Conservation (phyloP, 1,284 basidiomycete species). For the Ustilago crameri region DNA sequence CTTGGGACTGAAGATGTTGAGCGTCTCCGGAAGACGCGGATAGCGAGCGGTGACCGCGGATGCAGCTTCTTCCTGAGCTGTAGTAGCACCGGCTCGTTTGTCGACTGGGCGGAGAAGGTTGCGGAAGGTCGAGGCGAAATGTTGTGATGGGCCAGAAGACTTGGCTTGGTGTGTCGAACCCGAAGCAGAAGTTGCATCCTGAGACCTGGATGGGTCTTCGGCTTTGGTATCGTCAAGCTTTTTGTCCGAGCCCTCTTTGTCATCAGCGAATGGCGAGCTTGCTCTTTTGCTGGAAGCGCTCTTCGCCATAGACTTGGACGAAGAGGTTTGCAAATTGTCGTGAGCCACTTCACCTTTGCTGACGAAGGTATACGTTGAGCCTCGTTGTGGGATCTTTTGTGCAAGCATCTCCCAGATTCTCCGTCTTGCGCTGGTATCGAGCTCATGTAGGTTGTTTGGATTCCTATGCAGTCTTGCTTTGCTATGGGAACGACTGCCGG, state of each 20-base stretch:
- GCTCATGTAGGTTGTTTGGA: slow-evolving; percentile 31
- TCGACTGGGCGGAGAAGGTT: slow-evolving; percentile 45
- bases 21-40: slow-evolving; percentile 32
- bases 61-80: slow-evolving; percentile 23
- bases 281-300: slow-evolving; percentile 11
- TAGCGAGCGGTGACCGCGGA: slow-evolving; percentile 33
- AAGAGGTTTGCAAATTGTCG: slow-evolving; percentile 31
- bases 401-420: slow-evolving; percentile 52
- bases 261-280: slow-evolving; percentile 1
- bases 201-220: background rate
- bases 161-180: slow-evolving; percentile 9
- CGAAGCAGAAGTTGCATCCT: background rate
- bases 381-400: slow-evolving; percentile 46
- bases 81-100: slow-evolving; percentile 25
- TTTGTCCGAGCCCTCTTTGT: background rate
- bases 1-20: slow-evolving; percentile 31
- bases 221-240: slow-evolving; percentile 7
- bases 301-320: slow-evolving; percentile 19
- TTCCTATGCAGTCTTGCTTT: slow-evolving; percentile 22
- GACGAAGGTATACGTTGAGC: slow-evolving; percentile 48
- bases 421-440: slow-evolving; percentile 33
- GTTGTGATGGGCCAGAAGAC: slow-evolving; percentile 23
- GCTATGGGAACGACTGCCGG: slow-evolving; percentile 26
- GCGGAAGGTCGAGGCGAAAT: slow-evolving; percentile 41
- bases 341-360: slow-evolving; percentile 49